Percentiles rank a stretch among this genome's conserved stretches.
Evolutionary conservation across 1,139 yeast genomes (phyloP).

Genomic region (Trichomonascaceae sp.): DNA sequence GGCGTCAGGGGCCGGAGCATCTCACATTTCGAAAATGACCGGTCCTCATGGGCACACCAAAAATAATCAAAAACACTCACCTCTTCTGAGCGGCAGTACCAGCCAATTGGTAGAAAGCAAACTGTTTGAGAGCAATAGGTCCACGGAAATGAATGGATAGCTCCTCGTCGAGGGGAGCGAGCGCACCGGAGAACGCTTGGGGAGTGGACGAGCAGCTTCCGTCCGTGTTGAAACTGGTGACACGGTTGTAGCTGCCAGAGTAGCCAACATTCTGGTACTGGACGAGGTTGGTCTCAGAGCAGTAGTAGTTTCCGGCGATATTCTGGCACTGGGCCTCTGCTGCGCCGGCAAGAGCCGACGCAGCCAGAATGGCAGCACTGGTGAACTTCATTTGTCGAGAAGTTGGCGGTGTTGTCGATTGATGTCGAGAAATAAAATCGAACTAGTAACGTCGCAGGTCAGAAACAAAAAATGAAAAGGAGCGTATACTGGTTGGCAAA

Average conservation of each 20-base stretch:
- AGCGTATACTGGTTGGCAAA: no score
- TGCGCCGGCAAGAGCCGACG: neutral
- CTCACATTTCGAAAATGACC: conserved; percentile 11
- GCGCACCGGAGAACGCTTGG: conserved; percentile 51
- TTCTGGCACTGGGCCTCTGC: conserved; percentile 10
- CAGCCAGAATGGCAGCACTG: neutral
- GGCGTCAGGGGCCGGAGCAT: conserved; percentile 31
- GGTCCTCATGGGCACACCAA: no score
- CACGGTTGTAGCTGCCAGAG: conserved; percentile 64
- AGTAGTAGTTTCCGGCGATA: conserved; percentile 65
- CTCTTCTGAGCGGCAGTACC: conserved; percentile 25
- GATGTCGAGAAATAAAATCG: neutral
- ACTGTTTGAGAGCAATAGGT: conserved; percentile 64
- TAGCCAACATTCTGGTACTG: conserved; percentile 63
- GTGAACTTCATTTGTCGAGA: neutral
- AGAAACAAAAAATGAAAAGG: neutral
- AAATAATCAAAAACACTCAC: conserved; percentile 1
- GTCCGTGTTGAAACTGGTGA: conserved; percentile 54
- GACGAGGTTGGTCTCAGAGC: conserved; percentile 55
- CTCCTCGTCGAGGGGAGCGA: conserved; percentile 81
- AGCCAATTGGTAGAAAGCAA: conserved; percentile 48
- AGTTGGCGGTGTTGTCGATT: no score
- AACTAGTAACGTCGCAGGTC: no score
- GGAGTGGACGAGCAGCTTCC: conserved; percentile 40
- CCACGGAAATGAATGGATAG: conserved; percentile 91